phyloP scores from a whole-genome alignment of 345 rosid genomes.

The Hypericum androsaemum region DNA sequence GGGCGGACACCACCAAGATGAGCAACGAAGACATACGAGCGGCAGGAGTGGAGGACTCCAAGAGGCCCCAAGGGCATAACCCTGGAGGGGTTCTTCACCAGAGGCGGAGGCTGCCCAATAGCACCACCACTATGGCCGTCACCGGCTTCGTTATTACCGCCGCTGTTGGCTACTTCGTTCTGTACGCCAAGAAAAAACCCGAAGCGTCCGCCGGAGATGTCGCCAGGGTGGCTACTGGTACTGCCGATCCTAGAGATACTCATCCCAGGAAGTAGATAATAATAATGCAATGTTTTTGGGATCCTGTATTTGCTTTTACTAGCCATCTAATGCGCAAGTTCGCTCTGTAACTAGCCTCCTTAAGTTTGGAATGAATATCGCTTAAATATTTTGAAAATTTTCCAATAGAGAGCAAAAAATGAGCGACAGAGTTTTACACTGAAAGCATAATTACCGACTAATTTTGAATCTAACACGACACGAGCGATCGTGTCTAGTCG shows the following conservation, averaged over 20 bases:
- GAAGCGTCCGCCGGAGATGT: slow-evolving; percentile 48
- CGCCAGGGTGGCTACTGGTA: slow-evolving; percentile 35
- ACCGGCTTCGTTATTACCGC: slow-evolving; percentile 46
- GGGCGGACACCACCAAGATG: slow-evolving; percentile 64
- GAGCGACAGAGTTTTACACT: too few relatives aligned
- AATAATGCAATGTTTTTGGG: neutral
- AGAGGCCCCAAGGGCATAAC: slow-evolving; percentile 50
- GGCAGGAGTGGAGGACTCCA: slow-evolving; percentile 45
- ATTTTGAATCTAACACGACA: too few relatives aligned
- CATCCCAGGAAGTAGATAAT: slow-evolving; percentile 38
- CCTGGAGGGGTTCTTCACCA: slow-evolving; percentile 59
- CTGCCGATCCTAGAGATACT: slow-evolving; percentile 40
- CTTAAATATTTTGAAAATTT: too few relatives aligned
- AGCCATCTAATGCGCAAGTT: neutral
- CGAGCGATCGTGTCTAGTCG: neutral
- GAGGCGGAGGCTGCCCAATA: slow-evolving; percentile 44
- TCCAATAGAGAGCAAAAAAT: too few relatives aligned
- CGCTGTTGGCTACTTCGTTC: slow-evolving; percentile 33
- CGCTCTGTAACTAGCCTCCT: neutral
- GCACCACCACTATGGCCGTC: slow-evolving; percentile 38
- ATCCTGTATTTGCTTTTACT: neutral
- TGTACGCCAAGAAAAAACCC: slow-evolving; percentile 46
- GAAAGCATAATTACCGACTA: too few relatives aligned
- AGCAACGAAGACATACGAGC: slow-evolving; percentile 41
- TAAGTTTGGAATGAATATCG: too few relatives aligned